phyloP scores from a whole-genome alignment of 768 basidiomycete genomes.

The Bullera alba region DNA sequence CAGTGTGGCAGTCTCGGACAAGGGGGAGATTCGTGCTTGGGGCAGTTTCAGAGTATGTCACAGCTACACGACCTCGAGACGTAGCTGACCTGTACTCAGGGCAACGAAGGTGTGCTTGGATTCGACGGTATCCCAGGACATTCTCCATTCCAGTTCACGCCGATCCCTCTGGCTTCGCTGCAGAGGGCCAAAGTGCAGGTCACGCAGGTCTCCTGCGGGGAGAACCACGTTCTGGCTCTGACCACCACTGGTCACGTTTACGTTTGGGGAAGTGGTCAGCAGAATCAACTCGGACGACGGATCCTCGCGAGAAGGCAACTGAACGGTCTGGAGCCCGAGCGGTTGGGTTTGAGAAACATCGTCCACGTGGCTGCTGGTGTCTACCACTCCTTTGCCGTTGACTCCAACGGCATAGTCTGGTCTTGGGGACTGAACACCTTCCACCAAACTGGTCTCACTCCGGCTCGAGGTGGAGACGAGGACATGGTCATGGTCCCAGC shows the following conservation, averaged over 20 bases:
- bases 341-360: constrained; percentile 68
- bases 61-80: background rate
- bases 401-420: constrained; percentile 74
- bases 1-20: constrained; percentile 69
- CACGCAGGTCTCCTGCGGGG: constrained; percentile 67
- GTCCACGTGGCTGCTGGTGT: constrained; percentile 70
- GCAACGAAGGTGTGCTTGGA: constrained; percentile 40
- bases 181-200: constrained; percentile 49
- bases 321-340: constrained; percentile 81
- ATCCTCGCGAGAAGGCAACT: constrained; percentile 81
- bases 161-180: constrained; percentile 43
- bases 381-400: constrained; percentile 85
- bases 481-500: constrained; percentile 56
- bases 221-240: constrained; percentile 81
- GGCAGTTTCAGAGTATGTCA: constrained; percentile 70
- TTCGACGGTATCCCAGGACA: constrained; percentile 41
- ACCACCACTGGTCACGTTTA: constrained; percentile 82
- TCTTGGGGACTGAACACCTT: constrained; percentile 92
- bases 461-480: constrained; percentile 27
- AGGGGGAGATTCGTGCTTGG: constrained; percentile 82
- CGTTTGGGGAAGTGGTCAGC: constrained; percentile 84
- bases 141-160: constrained; percentile 46
- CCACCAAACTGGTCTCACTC: constrained; percentile 60
- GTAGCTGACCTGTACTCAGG: constrained; percentile 35
- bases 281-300: constrained; percentile 83